Base-by-base conservation (phyloP, 2,329 filamentous ascomycete genomes). In the Fusarium lateritium region DNA sequence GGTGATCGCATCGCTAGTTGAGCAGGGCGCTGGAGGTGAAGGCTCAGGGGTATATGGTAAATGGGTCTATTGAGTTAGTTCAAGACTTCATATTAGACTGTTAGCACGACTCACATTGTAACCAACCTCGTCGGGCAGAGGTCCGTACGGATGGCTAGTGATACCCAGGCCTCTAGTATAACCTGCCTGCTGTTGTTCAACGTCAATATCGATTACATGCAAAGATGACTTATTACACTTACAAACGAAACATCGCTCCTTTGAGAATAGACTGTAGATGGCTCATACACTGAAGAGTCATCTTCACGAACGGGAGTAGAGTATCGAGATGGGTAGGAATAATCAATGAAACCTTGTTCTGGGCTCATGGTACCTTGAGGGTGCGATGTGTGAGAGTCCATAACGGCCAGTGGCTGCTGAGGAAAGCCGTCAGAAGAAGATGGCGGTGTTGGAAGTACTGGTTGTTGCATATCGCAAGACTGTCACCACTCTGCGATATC, bases 391-490 rank as follows among this genome's bases (percentile, higher is more conserved):
- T 62, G 47, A 28, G 53, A 40, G 24, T 61, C 69, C 71, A 73
- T 73, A 22, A 69, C 42, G 24, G 46, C 21, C 38, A 38, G 21
- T 50, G 64, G 42, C 4, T 58, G 52, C 47, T 50, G 61, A 57
- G 73, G 54, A 33, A 66, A 58, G 40, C 65, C 69, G 56, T 69
- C 69, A 51, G 61, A 62, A 49, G 81, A 83, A 21, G 81, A 81
- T 55, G 82, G 80, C 60, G 85, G 84, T 22, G 85, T 86, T 43
- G 80, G 81, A 36, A 83, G 80, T 44, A 78, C 74, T 54, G 75
- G 75, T 55, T 76, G 79, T 62, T 78, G 79, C 83, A 85, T 79
- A 26, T 70, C 66, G 56, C 45, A 50, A 38, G 43, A 46, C 46
- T 34, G 45, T 43, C 21, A 42, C 49, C 40, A 56, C 61, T 56